phyloP scores from a whole-genome alignment of 2,329 filamentous ascomycete genomes.

The Colletotrichum sojae region DNA sequence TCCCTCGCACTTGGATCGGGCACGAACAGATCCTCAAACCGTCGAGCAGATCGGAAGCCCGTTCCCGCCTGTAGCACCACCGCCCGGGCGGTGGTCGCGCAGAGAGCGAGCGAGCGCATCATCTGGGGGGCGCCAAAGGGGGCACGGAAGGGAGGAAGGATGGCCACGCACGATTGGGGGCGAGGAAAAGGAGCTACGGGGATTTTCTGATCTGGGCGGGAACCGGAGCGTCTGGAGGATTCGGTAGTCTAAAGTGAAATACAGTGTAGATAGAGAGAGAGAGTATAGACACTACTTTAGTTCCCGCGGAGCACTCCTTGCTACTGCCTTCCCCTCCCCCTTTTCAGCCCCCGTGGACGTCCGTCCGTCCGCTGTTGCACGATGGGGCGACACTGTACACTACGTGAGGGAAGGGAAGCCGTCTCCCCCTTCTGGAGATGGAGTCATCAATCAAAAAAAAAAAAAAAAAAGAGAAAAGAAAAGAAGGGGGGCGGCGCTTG shows the following conservation, averaged over 20 bases:
- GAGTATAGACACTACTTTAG: conserved; percentile 11
- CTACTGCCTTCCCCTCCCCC: not conserved
- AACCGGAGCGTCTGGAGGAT: too few relatives aligned
- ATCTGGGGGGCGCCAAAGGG: not conserved
- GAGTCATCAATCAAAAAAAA: not conserved
- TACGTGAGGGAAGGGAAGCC: not conserved
- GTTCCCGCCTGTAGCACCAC: conserved; percentile 17
- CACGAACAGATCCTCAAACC: conserved; percentile 13
- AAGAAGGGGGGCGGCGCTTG: conserved; percentile 2
- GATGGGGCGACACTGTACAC: not conserved
- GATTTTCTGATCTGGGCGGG: not conserved
- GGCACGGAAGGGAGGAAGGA: too few relatives aligned
- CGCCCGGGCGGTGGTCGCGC: not conserved
- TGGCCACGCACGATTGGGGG: not conserved
- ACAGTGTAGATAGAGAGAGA: not conserved
- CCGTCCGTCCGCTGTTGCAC: not conserved
- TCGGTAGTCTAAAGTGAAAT: too few relatives aligned
- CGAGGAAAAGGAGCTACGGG: conserved; percentile 4
- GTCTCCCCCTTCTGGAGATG: not conserved
- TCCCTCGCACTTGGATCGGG: conserved; percentile 11
- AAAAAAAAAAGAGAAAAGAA: not conserved
- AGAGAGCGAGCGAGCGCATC: not conserved
- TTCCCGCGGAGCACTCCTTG: conserved; percentile 18
- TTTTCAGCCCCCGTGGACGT: not conserved
- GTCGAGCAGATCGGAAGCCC: not conserved